phyloP scores from a whole-genome alignment of 2,329 filamentous ascomycete genomes.

The Neopestalotiopsis clavispora region DNA sequence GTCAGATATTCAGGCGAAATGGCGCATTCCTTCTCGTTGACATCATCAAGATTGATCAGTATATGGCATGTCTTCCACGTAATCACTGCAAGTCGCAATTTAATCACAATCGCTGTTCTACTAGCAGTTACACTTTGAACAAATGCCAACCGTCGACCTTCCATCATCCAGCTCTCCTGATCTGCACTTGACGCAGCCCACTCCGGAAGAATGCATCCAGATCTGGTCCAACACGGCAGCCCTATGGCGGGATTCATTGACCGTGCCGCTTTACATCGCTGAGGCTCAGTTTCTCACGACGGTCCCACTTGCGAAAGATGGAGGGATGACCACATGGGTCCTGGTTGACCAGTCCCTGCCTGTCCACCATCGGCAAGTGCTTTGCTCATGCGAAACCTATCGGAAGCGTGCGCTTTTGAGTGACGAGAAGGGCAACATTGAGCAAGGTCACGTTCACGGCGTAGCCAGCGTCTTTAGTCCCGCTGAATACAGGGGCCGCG shows the following conservation, averaged over 20 bases:
- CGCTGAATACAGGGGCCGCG: constrained; percentile 14
- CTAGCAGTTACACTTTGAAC: too few species aligned
- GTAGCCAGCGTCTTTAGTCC: constrained; percentile 21
- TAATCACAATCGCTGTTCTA: not conserved
- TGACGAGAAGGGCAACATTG: constrained; percentile 18
- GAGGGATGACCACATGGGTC: constrained; percentile 22
- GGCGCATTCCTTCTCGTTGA: too few species aligned
- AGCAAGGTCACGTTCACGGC: constrained; percentile 18
- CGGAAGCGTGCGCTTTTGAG: constrained; percentile 19
- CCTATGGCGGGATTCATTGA: constrained; percentile 23
- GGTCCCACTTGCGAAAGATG: constrained; percentile 19
- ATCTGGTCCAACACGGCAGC: constrained; percentile 21
- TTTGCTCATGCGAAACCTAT: constrained; percentile 26
- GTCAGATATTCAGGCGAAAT: too few species aligned
- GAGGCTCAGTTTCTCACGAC: constrained; percentile 21
- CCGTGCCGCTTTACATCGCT: constrained; percentile 14
- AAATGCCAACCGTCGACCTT: constrained; percentile 1
- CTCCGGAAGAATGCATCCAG: constrained; percentile 20
- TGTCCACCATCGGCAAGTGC: constrained; percentile 15
- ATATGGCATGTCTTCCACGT: too few species aligned
- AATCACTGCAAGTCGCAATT: not conserved
- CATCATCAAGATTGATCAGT: too few species aligned
- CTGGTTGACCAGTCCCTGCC: constrained; percentile 21
- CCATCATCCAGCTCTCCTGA: constrained; percentile 17
- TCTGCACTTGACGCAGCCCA: constrained; percentile 22